Evolutionary conservation across 768 basidiomycete species (phyloP).

Genomic region (Exsudoporus frostii): DNA sequence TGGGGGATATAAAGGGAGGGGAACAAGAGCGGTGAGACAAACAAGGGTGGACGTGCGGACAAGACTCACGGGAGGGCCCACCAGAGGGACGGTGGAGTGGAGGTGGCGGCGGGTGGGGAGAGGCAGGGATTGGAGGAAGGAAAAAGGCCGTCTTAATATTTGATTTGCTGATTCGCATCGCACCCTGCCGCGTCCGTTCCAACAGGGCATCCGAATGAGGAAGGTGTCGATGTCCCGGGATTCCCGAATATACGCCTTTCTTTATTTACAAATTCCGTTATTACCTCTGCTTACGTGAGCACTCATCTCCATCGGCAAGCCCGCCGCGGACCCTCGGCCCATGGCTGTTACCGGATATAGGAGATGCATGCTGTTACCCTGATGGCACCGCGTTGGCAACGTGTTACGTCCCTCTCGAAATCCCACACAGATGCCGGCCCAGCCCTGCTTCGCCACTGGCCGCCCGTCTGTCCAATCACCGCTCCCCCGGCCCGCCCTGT

Average conservation of each 20-base stretch:
- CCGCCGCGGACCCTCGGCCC: slow-evolving; percentile 34
- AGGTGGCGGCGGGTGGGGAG: slow-evolving; percentile 21
- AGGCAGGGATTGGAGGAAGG: slow-evolving; percentile 25
- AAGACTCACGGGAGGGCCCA: slow-evolving; percentile 11
- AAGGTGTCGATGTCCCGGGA: slow-evolving; percentile 23
- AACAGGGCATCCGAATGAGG: slow-evolving; percentile 19
- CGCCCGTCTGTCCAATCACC: slow-evolving; percentile 8
- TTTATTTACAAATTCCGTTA: slow-evolving; percentile 31
- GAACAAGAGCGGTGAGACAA: slow-evolving; percentile 20
- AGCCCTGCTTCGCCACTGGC: slow-evolving; percentile 27
- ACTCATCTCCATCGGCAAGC: slow-evolving; percentile 25
- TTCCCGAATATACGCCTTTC: slow-evolving; percentile 24
- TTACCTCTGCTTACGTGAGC: slow-evolving; percentile 31
- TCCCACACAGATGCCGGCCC: slow-evolving; percentile 22
- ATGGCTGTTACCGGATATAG: slow-evolving; percentile 6
- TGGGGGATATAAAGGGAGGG: slow-evolving; percentile 10
- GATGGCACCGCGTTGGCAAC: slow-evolving; percentile 18
- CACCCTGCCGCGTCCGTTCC: slow-evolving; percentile 17
- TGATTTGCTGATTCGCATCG: slow-evolving; percentile 38
- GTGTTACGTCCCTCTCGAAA: slow-evolving; percentile 22
- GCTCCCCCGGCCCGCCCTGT: slow-evolving; percentile 15
- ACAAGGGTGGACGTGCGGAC: background rate
- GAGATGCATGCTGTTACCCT: slow-evolving; percentile 24
- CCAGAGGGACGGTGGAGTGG: background rate
- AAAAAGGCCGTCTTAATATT: slow-evolving; percentile 38